Base-by-base conservation (phyloP, 202 grass and related monocot genomes). In the Brachypodium distachyon region DNA sequence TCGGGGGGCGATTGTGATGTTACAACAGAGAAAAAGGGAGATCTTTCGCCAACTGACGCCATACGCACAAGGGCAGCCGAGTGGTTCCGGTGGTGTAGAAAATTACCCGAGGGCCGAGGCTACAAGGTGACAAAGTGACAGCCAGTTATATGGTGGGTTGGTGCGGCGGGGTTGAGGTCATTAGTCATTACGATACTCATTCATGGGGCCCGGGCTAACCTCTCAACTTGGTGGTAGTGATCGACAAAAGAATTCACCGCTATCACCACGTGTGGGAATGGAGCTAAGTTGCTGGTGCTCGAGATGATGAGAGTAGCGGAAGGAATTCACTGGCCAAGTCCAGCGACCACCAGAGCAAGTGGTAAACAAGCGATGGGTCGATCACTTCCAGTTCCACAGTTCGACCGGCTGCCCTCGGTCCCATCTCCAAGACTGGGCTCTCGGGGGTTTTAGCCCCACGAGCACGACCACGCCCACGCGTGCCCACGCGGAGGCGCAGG, bases 241-340 rank as follows among this genome's bases (percentile, higher is more conserved):
- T 17, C 41, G 17, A 51, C 36, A 43, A 12, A 60, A 21, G 9
- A 21, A 25, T 57, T n/a, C 17, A 40, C 39, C 50, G 25, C 39
- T 23, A n/a, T 21, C 73, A 17, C 43, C 75, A 57, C 67, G 75
- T 66, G 67, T 4, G 74, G 74, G n/a, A 85, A 40, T 66, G 46
- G 3, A 31, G 31, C 50, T 27, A 40, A 23, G n/a, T n/a, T n/a
- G n/a, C n/a, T n/a, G n/a, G n/a, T n/a, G n/a, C n/a, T n/a, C n/a
- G n/a, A n/a, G n/a, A n/a, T n/a, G n/a, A n/a, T n/a, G n/a, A n/a
- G n/a, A n/a, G n/a, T n/a, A n/a, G n/a, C n/a, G n/a, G n/a, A n/a
- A n/a, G n/a, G n/a, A n/a, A n/a, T n/a, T n/a, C n/a, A n/a, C n/a
- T n/a, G n/a, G n/a, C n/a, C n/a, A n/a, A n/a, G n/a, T n/a, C n/a